Evolutionary conservation across 2,329 filamentous ascomycete genomes (phyloP).

Genomic region (Neopestalotiopsis clavispora): DNA sequence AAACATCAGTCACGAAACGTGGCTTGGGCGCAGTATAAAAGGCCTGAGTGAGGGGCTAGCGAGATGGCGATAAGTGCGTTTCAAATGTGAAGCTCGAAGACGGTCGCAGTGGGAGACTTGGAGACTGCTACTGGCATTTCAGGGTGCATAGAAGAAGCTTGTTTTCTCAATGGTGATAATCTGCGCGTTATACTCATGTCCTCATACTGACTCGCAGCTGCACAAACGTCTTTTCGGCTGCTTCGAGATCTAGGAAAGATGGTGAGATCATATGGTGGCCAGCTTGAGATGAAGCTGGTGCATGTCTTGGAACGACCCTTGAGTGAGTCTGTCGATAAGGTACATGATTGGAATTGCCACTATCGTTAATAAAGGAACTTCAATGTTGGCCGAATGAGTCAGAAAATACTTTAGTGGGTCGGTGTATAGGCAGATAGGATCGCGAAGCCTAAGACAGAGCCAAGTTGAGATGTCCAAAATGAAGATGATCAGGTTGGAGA

Average conservation of each 20-base stretch:
- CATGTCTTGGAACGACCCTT: too few species aligned
- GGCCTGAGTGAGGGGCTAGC: neutral
- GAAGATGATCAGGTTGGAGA: neutral
- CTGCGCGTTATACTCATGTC: too few species aligned
- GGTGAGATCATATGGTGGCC: too few species aligned
- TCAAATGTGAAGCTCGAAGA: slow-evolving; percentile 6
- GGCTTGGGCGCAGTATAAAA: slow-evolving; percentile 2
- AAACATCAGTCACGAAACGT: slow-evolving; percentile 10
- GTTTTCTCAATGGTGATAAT: neutral
- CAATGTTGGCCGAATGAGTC: neutral
- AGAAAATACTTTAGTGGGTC: neutral
- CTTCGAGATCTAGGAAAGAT: too few species aligned
- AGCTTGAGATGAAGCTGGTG: too few species aligned
- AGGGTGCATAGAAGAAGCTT: neutral
- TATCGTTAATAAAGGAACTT: neutral
- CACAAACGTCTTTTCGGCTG: too few species aligned
- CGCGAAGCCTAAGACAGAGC: neutral
- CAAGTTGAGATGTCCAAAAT: neutral
- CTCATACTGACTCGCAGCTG: too few species aligned
- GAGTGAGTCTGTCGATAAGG: neutral
- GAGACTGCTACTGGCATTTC: neutral
- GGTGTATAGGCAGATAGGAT: neutral
- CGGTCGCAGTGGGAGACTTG: neutral
- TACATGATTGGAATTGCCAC: neutral
- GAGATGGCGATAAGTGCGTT: neutral